These are phyloP conservation scores for Cucumis sativus DNA, from an alignment of 306 rosid species.

Conservation along the genomic window DNA sequence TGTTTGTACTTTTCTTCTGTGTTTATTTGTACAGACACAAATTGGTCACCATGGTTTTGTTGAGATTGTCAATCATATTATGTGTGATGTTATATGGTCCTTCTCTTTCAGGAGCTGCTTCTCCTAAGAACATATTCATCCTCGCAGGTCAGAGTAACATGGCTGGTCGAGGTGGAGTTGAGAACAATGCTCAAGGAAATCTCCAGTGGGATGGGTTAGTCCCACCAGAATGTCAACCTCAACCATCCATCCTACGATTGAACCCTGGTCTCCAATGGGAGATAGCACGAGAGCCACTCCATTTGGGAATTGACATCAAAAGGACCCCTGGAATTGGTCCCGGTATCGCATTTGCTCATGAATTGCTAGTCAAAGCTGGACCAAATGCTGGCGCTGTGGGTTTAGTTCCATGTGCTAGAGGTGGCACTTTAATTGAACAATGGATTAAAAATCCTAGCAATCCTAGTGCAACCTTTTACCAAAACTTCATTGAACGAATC, in stretches of 20 bases:
- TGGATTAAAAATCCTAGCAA: background rate
- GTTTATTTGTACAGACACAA: background rate
- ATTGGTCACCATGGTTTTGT: background rate
- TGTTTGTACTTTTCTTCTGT: no score
- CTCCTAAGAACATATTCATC: background rate
- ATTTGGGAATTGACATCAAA: background rate
- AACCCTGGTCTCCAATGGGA: background rate
- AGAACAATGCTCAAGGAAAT: background rate
- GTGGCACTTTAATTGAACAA: background rate
- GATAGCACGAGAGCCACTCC: background rate
- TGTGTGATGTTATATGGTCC: background rate
- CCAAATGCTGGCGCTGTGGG: background rate
- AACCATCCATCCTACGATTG: background rate
- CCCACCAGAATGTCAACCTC: background rate
- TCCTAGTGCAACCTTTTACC: background rate
- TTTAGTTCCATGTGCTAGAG: slow-evolving; percentile 1
- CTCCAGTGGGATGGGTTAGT: background rate
- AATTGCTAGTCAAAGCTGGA: background rate
- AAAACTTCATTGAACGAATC: background rate
- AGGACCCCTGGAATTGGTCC: background rate
- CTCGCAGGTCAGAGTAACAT: background rate
- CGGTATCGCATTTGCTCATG: background rate
- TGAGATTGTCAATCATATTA: background rate
- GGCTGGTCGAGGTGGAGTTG: slow-evolving; percentile 7
- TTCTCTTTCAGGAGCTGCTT: no score